phyloP scores from a whole-genome alignment of 2,329 filamentous ascomycete genomes.

The Beauveria sp. region DNA sequence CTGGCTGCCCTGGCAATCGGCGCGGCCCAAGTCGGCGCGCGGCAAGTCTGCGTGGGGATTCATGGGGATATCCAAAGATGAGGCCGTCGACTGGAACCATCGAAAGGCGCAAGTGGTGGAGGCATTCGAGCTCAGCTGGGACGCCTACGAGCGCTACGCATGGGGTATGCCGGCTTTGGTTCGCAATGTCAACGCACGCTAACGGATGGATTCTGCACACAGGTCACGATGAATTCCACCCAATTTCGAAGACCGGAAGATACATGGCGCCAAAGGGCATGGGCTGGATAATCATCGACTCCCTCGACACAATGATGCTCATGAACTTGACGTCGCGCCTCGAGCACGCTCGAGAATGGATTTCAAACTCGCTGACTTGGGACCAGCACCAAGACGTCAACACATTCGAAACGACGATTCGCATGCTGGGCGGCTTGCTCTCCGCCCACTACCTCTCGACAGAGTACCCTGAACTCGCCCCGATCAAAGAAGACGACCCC shows the following conservation, averaged over 20 bases:
- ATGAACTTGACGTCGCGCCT: constrained; percentile 93
- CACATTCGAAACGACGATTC: constrained; percentile 95
- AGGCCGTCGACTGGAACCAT: constrained; percentile 62
- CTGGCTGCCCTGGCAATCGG: constrained; percentile 38
- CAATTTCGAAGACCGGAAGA: constrained; percentile 66
- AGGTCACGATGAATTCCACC: constrained; percentile 83
- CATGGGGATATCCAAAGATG: constrained; percentile 42
- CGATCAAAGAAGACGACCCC: constrained; percentile 61
- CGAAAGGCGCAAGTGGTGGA: constrained; percentile 77
- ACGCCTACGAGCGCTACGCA: constrained; percentile 83
- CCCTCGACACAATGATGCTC: constrained; percentile 91
- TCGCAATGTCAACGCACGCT: background rate
- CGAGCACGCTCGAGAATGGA: constrained; percentile 80
- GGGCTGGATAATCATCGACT: constrained; percentile 97
- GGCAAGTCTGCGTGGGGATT: constrained; percentile 47
- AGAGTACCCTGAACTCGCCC: constrained; percentile 70
- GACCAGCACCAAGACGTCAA: constrained; percentile 93
- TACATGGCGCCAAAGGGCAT: constrained; percentile 85
- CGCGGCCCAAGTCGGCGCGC: constrained; percentile 26
- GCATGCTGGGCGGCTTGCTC: constrained; percentile 89
- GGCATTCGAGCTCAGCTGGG: constrained; percentile 86
- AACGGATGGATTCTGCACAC: background rate
- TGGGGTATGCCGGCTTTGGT: constrained; percentile 59
- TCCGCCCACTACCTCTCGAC: constrained; percentile 94
- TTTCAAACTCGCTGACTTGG: constrained; percentile 71